Evolutionary conservation across 306 rosid genomes (phyloP).

Genomic region (Acmispon strigosus): DNA sequence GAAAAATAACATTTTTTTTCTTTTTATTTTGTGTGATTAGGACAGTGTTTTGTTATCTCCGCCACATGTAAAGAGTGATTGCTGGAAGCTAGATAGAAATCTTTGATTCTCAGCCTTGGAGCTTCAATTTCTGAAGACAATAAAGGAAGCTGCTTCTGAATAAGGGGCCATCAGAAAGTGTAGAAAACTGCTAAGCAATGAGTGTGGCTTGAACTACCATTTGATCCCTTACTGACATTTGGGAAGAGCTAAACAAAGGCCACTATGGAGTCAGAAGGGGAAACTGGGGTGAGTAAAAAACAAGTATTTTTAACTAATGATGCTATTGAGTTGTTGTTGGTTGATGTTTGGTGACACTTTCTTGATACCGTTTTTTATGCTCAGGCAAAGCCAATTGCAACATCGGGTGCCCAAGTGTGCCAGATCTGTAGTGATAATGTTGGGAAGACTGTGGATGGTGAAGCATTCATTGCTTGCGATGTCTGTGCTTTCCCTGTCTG

Average conservation of each 20-base stretch:
- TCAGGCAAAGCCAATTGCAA: slow-evolving; percentile 56
- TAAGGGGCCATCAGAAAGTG: neutral
- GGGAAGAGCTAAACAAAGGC: slow-evolving; percentile 20
- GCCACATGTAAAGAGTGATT: slow-evolving; percentile 7
- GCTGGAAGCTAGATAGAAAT: neutral
- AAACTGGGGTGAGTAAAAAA: slow-evolving; percentile 59
- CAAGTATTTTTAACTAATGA: neutral
- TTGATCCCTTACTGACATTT: slow-evolving; percentile 28
- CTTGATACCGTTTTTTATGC: neutral
- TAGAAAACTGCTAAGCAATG: slow-evolving; percentile 14
- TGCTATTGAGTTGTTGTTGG: slow-evolving; percentile 1
- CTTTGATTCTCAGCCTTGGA: neutral
- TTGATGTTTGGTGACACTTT: neutral
- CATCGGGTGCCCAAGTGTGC: slow-evolving; percentile 60
- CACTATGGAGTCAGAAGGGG: slow-evolving; percentile 70
- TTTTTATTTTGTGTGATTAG: neutral
- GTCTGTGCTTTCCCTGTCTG: slow-evolving; percentile 87
- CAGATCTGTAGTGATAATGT: slow-evolving; percentile 83
- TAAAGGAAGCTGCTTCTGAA: slow-evolving; percentile 7
- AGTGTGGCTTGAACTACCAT: slow-evolving; percentile 24
- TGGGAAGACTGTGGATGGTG: slow-evolving; percentile 75
- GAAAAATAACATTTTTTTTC: neutral
- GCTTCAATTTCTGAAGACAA: slow-evolving; percentile 14
- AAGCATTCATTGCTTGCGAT: slow-evolving; percentile 69
- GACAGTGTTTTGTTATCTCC: slow-evolving; percentile 15